Base-by-base conservation (phyloP, 208 protist genomes). In the Acanthamoeba healyi region DNA sequence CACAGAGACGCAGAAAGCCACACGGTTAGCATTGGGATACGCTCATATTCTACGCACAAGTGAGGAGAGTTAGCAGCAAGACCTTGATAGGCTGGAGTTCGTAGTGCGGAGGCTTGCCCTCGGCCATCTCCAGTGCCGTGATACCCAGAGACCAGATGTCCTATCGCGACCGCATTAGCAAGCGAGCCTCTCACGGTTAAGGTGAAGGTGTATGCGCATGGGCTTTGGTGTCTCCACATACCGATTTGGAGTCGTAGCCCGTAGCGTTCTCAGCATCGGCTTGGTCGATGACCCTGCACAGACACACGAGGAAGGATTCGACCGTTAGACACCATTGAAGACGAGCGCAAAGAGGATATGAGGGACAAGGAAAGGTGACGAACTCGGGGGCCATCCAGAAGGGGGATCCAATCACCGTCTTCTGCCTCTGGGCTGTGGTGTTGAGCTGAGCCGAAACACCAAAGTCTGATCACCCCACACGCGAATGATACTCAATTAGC, bases 381-480 rank as follows among this genome's bases (percentile, higher is more conserved):
- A 26, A 72, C 79, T 96, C 95, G 40, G 95, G 95, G 17, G 94
- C 95, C 81, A 95, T 95, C 95, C 95, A 96, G 81, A 95, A 96
- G 12, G 95, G 95, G 5, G 95, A 95, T 58, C 95, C 95, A 49
- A 95, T 96, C 58, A 96, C 94, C 3, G 94, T 96, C 54, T 96
- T 93, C 22, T 94, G 56, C 44, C 70, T 70, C 46, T 94, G 40
- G 26, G 93, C 56, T 22, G 42, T 92, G 2, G 17, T 86, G 46
- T 93, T 91, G 70, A 79, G 56, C 42, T 89, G 44, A 17, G 94
- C 94, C 6, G 72, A 94, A 9, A 96, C 95, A 26, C 95, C 95
- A 92, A 96, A 96, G 36, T 96, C 95, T 87, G 19, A 14, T 34
- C 29, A 77, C 34, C 4, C n/a, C n/a, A n/a, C n/a, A n/a, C n/a